These are phyloP conservation scores for Lactuca saligna DNA, from an alignment of 129 eudicot genomes.

Conservation along the genomic window DNA sequence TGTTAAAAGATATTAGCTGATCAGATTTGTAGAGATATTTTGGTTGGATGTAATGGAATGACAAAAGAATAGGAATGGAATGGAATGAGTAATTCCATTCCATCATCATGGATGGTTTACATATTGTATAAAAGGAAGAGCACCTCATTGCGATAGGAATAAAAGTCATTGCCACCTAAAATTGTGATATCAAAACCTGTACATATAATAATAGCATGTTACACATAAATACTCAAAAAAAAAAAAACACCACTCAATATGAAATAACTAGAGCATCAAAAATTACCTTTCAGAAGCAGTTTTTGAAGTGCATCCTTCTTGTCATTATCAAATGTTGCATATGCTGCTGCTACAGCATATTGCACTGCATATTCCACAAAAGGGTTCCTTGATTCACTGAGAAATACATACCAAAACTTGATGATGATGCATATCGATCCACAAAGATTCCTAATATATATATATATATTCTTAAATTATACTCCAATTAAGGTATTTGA, in stretches of 20 bases:
- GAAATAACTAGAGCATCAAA: not conserved
- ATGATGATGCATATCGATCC: constrained; percentile 4
- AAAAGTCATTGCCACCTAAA: constrained; percentile 86
- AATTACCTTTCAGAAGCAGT: constrained; percentile 70
- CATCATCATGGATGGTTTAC: not conserved
- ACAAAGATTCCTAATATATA: not conserved
- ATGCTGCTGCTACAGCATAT: constrained; percentile 87
- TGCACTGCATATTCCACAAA: constrained; percentile 96
- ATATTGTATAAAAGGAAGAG: constrained; percentile 1
- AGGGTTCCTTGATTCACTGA: constrained; percentile 81
- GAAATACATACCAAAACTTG: constrained; percentile 17
- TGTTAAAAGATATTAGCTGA: not conserved
- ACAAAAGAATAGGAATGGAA: too few species aligned
- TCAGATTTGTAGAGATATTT: not conserved
- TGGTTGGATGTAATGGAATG: too few species aligned
- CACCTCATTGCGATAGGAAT: constrained; percentile 95
- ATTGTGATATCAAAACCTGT: constrained; percentile 95
- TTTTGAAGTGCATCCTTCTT: constrained; percentile 61
- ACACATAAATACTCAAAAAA: constrained; percentile 19
- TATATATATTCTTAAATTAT: too few species aligned
- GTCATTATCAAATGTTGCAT: constrained; percentile 52
- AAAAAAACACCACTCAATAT: not conserved
- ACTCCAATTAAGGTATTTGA: not conserved
- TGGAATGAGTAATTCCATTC: too few species aligned
- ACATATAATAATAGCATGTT: constrained; percentile 39